Percentiles rank a stretch among this genome's conserved stretches.
phyloP scores from a whole-genome alignment of 495 filamentous ascomycete genomes.

The Lineolata rhizophorae region DNA sequence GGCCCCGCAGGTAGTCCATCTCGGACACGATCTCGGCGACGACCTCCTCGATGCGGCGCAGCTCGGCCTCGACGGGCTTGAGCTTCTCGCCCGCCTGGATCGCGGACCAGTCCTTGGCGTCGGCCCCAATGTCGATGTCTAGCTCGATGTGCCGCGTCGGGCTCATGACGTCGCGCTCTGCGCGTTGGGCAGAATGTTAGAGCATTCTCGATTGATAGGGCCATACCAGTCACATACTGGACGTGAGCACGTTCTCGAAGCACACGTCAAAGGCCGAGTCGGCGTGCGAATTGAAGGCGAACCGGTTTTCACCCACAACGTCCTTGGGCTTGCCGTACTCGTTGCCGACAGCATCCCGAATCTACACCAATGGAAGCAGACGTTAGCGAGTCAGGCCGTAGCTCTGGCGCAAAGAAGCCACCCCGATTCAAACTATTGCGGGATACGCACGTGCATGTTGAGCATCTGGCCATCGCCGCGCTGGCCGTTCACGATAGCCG shows the following conservation, averaged over 20 bases:
- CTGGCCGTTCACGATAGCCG: constrained; percentile 59
- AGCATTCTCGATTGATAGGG: constrained; percentile 2
- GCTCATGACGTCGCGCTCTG: constrained; percentile 25
- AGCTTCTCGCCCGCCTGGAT: constrained; percentile 95
- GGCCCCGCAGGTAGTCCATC: constrained; percentile 51
- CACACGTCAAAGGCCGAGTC: constrained; percentile 95
- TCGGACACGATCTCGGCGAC: constrained; percentile 19
- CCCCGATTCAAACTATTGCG: too few species aligned
- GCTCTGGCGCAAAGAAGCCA: too few species aligned
- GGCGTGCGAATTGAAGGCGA: constrained; percentile 85
- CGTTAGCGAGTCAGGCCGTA: not conserved
- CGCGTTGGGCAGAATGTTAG: constrained; percentile 5
- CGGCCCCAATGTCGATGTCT: constrained; percentile 95
- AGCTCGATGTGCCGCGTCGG: constrained; percentile 69
- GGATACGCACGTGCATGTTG: constrained; percentile 73
- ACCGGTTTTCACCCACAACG: constrained; percentile 74
- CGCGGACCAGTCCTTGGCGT: constrained; percentile 93
- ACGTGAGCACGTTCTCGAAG: constrained; percentile 67
- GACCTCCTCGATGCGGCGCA: constrained; percentile 47
- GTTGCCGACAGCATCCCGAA: constrained; percentile 84
- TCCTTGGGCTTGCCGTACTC: constrained; percentile 84
- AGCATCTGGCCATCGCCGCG: constrained; percentile 85
- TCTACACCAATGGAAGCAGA: constrained; percentile 30
- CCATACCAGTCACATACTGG: constrained; percentile 26
- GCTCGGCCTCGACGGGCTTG: constrained; percentile 88